These are phyloP conservation scores for Diplogelasinospora grovesii DNA, from an alignment of 495 filamentous ascomycete species.

Conservation along the genomic window DNA sequence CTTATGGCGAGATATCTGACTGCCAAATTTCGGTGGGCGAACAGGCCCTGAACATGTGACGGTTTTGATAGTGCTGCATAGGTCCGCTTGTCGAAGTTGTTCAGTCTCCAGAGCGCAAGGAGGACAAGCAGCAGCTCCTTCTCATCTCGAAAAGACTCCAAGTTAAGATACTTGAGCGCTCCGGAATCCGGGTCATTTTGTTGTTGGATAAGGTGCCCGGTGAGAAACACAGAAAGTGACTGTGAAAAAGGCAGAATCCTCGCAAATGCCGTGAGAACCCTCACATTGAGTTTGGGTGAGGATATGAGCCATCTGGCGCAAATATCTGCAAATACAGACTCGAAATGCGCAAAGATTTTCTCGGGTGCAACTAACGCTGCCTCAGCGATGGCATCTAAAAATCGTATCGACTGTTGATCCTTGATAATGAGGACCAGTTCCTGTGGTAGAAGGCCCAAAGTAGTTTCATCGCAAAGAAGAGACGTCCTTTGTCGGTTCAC, in stretches of 20 bases:
- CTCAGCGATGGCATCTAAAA: constrained; percentile 62
- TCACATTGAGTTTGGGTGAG: constrained; percentile 34
- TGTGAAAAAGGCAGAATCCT: constrained; percentile 74
- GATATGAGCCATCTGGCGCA: constrained; percentile 65
- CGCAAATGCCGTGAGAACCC: constrained; percentile 65
- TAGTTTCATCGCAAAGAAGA: constrained; percentile 30
- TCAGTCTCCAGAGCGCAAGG: constrained; percentile 66
- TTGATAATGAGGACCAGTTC: constrained; percentile 60
- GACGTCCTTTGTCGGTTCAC: constrained; percentile 33
- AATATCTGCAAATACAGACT: constrained; percentile 67
- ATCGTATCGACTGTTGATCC: constrained; percentile 52
- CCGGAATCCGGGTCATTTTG: constrained; percentile 7
- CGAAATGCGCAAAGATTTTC: constrained; percentile 61
- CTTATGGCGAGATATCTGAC: constrained; percentile 77
- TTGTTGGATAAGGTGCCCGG: constrained; percentile 21
- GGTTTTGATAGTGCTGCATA: constrained; percentile 58
- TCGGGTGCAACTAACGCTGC: constrained; percentile 62
- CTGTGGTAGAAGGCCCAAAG: constrained; percentile 51
- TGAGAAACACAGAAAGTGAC: constrained; percentile 53
- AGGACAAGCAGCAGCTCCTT: constrained; percentile 41
- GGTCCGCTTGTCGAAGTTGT: constrained; percentile 61
- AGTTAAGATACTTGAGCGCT: constrained; percentile 12
- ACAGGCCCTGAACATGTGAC: constrained; percentile 58
- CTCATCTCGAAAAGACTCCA: constrained; percentile 15
- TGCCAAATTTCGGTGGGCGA: constrained; percentile 51